Evolutionary conservation across 441 rosid species (phyloP).

Genomic region (Syzygium malaccense): DNA sequence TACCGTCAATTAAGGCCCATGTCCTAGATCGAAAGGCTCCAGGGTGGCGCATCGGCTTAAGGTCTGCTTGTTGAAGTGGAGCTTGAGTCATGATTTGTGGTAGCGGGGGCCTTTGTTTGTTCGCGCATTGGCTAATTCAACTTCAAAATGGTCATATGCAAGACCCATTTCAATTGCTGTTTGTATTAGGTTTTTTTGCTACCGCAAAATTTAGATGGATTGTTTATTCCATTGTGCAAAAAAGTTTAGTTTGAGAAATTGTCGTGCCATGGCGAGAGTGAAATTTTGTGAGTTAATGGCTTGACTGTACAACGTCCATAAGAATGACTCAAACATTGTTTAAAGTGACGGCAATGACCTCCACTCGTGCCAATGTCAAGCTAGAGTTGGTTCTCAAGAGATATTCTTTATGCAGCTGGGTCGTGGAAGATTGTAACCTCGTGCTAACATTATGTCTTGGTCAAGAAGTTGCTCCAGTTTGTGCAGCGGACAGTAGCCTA

Average conservation of each 20-base stretch:
- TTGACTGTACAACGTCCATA: background rate
- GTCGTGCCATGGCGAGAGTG: background rate
- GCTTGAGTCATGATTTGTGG: background rate
- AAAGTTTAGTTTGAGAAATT: background rate
- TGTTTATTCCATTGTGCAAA: background rate
- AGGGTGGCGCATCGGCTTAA: background rate
- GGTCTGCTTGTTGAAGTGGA: background rate
- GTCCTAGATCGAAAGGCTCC: background rate
- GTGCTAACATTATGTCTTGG: background rate
- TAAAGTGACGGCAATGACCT: background rate
- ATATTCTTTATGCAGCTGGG: background rate
- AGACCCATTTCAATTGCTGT: background rate
- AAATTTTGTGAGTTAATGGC: background rate
- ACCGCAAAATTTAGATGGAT: background rate
- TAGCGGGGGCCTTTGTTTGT: conserved; percentile 2
- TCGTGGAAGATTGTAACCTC: background rate
- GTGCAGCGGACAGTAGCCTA: background rate
- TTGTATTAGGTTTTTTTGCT: background rate
- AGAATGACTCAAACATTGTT: background rate
- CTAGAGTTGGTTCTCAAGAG: background rate
- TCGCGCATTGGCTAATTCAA: background rate
- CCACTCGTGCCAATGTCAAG: background rate
- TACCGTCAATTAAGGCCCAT: background rate
- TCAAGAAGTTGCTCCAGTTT: background rate
- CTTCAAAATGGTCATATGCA: too few relatives aligned